Evolutionary conservation across 2,329 filamentous ascomycete species (phyloP), one percentile per base, ranked within the genome.

Genomic region (Coleophoma eucalyptorum): DNA sequence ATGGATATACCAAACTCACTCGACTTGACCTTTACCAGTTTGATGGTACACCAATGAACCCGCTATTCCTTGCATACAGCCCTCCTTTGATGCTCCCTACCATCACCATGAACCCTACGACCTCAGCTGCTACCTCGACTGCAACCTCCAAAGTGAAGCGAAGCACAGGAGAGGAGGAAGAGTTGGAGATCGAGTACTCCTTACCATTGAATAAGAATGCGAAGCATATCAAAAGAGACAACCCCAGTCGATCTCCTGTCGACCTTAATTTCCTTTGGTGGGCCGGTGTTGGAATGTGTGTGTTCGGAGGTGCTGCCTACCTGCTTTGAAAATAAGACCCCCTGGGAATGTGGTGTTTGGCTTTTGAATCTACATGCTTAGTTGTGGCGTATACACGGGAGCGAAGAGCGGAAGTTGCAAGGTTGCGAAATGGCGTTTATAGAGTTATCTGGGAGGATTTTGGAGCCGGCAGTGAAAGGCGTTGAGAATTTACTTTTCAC

Each of bases 1-100:
- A 89, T 62, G 67, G 71, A 16, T 89, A 85, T 66, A 78, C 83
- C 65, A 77, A 80, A 48, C 73, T 83, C 51, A 73, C 72, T 41
- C 80, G 85, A 49, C 77, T 90, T 20, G 81, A 87, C 57, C 75
- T 90, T 43, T 84, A 74, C 66, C 67, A 77, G 59, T 81, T 77
- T 59, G 81, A 88, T 62, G 86, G 85, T 51, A 69, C 80, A 1
- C 84, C 83, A 11, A 70, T 87, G 69, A 79, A 84, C 57, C 85
- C 86, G 11, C 76, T 90, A 73, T 89, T 86, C 66, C 74, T 87
- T 43, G 78, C 77, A 55, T 81, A 77, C 63, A 74, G 68, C 12
- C 79, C 83, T 5, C 84, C 86, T 0, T 70, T 83, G 61, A 89
- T 89, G 84, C 77, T 89, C 5, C 85, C 86, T 2, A 88, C 85